Conservation (phyloP, 139 green algal species). For the Chlamydomonas incerta region DNA sequence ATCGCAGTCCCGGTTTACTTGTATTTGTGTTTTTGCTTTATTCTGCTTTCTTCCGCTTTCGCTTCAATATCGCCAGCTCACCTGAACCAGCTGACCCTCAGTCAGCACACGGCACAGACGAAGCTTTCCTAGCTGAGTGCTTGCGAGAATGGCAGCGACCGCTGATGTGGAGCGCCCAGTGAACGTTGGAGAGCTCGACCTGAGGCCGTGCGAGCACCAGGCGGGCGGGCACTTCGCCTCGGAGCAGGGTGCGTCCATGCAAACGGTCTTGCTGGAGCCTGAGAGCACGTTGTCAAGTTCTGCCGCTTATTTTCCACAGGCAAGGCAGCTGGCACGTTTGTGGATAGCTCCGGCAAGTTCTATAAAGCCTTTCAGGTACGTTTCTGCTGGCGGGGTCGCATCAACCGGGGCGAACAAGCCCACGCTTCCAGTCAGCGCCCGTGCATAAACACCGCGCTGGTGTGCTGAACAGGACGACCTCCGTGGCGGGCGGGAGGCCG, state of each 20-base stretch:
- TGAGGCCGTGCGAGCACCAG: constrained; percentile 35
- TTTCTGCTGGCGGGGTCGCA: background rate
- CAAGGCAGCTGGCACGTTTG: constrained; percentile 35
- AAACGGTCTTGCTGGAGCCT: background rate
- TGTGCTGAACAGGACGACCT: constrained; percentile 11
- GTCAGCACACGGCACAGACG: no score
- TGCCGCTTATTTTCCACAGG: background rate
- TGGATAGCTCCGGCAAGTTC: constrained; percentile 25
- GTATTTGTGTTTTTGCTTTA: no score
- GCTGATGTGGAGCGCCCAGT: background rate
- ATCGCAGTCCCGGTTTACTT: no score
- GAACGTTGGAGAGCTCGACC: background rate
- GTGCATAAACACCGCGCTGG: background rate
- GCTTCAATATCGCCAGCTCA: no score
- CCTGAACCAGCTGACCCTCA: no score
- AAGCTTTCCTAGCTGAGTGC: no score
- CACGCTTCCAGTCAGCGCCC: no score
- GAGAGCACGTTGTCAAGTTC: background rate
- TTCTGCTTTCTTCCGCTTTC: no score
- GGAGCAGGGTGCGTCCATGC: background rate
- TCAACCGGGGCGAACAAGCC: no score
- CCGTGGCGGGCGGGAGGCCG: constrained; percentile 21
- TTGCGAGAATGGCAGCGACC: background rate
- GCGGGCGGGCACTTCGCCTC: constrained; percentile 31
- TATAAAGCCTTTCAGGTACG: constrained; percentile 41